Base-by-base conservation (phyloP, 768 basidiomycete genomes). In the Lactarius psammicola region DNA sequence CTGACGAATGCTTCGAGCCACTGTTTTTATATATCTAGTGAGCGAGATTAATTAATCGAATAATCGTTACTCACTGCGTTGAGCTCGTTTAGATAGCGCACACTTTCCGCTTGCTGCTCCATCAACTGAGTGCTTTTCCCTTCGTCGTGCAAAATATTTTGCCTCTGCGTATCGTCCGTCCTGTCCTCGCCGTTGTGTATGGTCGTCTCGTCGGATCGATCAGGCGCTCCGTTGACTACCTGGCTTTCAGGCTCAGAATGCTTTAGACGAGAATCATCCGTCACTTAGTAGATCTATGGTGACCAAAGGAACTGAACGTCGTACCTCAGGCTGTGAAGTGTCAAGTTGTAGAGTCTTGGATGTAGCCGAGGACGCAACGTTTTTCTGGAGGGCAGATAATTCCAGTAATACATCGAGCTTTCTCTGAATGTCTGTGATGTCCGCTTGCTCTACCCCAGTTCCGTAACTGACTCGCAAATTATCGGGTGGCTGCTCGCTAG, bases 1-100 rank as follows among this genome's bases (percentile, higher is more conserved):
- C 85, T 86, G 44, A 93, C 90, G 73, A 94, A 93, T 3, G 85
- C 78, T 70, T 94, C 93, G 49, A 95, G 81, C 93, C 93, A 95
- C 85, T 90, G 70, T 51, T 71, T 71, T 15, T 38, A 17, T 36
- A 64, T 18, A 13, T 64, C 54, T 70, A 3, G 56, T 56, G 54
- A 33, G 49, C 23, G 49, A 11, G 13, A 26, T 40, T 6, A 33
- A 38, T n/a, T 1, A 26, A n/a, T 33, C 1, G 23, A 11, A 23
- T 2, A 26, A 8, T 26, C 17, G n/a, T 58, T 31, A 74, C 83
- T 65, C 66, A 88, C 90, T 63, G 79, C 78, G 71, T 92, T 92
- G 42, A 92, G 80, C 71, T 92, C 89, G 68, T 89, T 88, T 38
- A 93, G 81, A 73, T 92, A 92, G 26, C 90, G 83, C 66, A 87